Conservation (phyloP, 1,284 basidiomycete genomes). For the Dichomitus squalens region DNA sequence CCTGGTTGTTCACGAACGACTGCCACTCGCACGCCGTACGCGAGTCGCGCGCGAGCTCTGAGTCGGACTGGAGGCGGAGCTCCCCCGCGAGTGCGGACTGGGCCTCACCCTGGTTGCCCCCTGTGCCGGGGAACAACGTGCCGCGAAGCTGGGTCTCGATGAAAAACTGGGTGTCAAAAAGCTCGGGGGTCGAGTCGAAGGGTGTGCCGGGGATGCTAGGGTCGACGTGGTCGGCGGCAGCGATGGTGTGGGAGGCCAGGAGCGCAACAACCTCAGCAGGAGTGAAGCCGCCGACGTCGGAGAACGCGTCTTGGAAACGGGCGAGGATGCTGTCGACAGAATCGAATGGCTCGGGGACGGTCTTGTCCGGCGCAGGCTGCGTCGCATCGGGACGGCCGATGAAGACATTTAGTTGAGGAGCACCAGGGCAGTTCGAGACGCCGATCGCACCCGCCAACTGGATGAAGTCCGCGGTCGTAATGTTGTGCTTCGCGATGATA, state of each 20-base stretch:
- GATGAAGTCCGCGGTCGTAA: slow-evolving; percentile 35
- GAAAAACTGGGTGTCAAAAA: slow-evolving; percentile 42
- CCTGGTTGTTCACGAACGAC: slow-evolving; percentile 35
- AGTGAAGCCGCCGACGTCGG: slow-evolving; percentile 35
- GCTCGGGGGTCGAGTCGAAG: slow-evolving; percentile 40
- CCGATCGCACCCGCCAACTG: slow-evolving; percentile 46
- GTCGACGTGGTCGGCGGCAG: slow-evolving; percentile 33
- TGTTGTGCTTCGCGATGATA: slow-evolving; percentile 23
- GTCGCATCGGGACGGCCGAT: slow-evolving; percentile 27
- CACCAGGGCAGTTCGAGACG: slow-evolving; percentile 43
- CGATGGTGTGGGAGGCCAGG: slow-evolving; percentile 42
- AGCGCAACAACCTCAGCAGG: slow-evolving; percentile 41
- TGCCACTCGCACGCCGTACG: slow-evolving; percentile 38
- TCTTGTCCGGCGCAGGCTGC: slow-evolving; percentile 34
- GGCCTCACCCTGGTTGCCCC: slow-evolving; percentile 27
- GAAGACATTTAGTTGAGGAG: slow-evolving; percentile 41
- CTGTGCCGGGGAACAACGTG: slow-evolving; percentile 28
- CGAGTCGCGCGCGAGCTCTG: slow-evolving; percentile 24
- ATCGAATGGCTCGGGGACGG: slow-evolving; percentile 42
- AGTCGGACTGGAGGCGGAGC: slow-evolving; percentile 31
- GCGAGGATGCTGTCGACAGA: slow-evolving; percentile 40
- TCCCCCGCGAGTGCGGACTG: slow-evolving; percentile 28
- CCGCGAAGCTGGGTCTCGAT: slow-evolving; percentile 39
- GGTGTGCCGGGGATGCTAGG: slow-evolving; percentile 34
- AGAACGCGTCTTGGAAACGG: slow-evolving; percentile 43